phyloP scores from a whole-genome alignment of 352 stramenopile species.

The Globisporangium nagaii region DNA sequence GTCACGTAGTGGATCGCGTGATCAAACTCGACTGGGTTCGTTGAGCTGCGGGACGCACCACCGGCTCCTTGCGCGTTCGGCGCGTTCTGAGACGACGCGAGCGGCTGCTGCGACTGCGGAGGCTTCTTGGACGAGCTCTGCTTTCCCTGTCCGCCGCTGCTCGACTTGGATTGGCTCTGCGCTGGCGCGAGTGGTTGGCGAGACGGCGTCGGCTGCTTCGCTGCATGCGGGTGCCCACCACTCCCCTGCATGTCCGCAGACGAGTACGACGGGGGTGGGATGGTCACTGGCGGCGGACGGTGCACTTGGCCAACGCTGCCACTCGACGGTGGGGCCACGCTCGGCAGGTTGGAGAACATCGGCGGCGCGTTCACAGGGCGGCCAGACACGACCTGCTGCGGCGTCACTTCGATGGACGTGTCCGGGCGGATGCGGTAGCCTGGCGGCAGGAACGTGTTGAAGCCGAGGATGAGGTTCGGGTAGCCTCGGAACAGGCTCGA shows the following conservation, averaged over 20 bases:
- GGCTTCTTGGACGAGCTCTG: slow-evolving; percentile 55
- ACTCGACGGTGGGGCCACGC: slow-evolving; percentile 21
- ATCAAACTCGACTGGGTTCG: slow-evolving; percentile 97
- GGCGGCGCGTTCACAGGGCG: slow-evolving; percentile 14
- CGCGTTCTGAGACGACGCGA: background rate
- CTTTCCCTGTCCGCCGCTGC: slow-evolving; percentile 23
- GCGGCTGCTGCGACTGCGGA: slow-evolving; percentile 18
- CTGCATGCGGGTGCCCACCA: slow-evolving; percentile 21
- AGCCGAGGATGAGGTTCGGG: slow-evolving; percentile 97
- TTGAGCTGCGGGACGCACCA: slow-evolving; percentile 29
- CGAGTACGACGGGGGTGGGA: slow-evolving; percentile 62
- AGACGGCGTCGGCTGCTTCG: slow-evolving; percentile 43
- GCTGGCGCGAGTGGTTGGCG: slow-evolving; percentile 37
- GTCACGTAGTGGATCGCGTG: slow-evolving; percentile 99
- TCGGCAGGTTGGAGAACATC: slow-evolving; percentile 21
- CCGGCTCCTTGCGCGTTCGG: slow-evolving; percentile 6
- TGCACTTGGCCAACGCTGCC: slow-evolving; percentile 35
- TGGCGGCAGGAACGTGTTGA: slow-evolving; percentile 99
- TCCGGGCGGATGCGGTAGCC: slow-evolving; percentile 86
- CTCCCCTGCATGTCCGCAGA: slow-evolving; percentile 33
- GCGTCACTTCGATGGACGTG: slow-evolving; percentile 76
- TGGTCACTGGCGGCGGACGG: slow-evolving; percentile 62
- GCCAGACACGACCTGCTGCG: slow-evolving; percentile 52
- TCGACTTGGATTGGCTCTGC: slow-evolving; percentile 22
- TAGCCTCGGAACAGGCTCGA: slow-evolving; percentile 98